These are phyloP conservation scores for Aspergillus chevalieri DNA, from an alignment of 2,329 filamentous ascomycete species.

Conservation along the genomic window DNA sequence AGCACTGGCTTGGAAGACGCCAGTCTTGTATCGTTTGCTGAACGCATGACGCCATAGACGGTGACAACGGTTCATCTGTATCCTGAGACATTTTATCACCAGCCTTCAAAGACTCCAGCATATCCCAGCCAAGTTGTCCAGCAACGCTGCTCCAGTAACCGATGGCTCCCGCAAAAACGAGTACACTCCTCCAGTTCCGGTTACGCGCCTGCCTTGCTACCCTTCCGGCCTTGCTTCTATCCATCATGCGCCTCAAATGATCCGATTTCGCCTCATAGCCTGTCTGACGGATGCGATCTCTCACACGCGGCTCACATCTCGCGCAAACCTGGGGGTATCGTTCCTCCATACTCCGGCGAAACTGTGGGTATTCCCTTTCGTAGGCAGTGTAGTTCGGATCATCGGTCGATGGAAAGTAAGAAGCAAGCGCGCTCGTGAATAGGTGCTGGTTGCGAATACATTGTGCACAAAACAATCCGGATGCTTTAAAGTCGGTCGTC, in stretches of 20 bases:
- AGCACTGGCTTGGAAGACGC: conserved; percentile 22
- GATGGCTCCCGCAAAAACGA: conserved; percentile 39
- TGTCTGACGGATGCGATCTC: conserved; percentile 61
- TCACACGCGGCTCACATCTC: conserved; percentile 69
- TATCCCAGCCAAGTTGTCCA: conserved; percentile 40
- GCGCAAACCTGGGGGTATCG: conserved; percentile 86
- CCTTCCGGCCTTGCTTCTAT: conserved; percentile 47
- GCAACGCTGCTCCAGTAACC: conserved; percentile 38
- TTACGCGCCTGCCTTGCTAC: conserved; percentile 25
- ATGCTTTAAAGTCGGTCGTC: conserved; percentile 25
- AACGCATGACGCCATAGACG: conserved; percentile 18
- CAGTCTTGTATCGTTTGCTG: conserved; percentile 12
- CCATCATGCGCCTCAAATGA: conserved; percentile 67
- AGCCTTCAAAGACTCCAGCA: conserved; percentile 26
- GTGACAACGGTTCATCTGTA: conserved; percentile 8
- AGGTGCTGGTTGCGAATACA: conserved; percentile 88
- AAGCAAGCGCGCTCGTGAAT: conserved; percentile 66
- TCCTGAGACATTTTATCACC: conserved; percentile 8
- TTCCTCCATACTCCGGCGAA: conserved; percentile 66
- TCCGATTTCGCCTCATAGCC: conserved; percentile 82
- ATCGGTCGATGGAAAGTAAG: conserved; percentile 64
- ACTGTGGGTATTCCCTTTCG: conserved; percentile 63
- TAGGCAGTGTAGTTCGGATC: conserved; percentile 65
- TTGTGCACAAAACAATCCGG: conserved; percentile 60
- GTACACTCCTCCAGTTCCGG: conserved; percentile 39